Percentiles rank a stretch among this genome's conserved stretches.
These are phyloP conservation scores for Penicillium janthinellum DNA, from an alignment of 2,329 filamentous ascomycete genomes.

Conservation along the genomic window DNA sequence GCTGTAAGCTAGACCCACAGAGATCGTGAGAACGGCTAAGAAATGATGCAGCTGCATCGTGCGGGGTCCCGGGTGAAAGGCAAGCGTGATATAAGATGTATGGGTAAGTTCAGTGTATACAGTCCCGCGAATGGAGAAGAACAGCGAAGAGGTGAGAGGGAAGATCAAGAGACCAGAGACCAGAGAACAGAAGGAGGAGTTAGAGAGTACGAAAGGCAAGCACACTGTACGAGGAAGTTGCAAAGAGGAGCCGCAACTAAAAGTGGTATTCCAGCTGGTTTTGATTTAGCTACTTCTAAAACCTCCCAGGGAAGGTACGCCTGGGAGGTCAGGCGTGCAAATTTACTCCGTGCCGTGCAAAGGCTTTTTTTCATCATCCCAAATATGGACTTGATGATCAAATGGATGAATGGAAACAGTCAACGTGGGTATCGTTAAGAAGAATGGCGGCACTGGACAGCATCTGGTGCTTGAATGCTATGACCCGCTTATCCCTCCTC, in stretches of 20 bases:
- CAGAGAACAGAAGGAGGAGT: not conserved
- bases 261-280: constrained; percentile 3
- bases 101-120: constrained; percentile 19
- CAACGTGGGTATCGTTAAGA: constrained; percentile 29
- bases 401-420: constrained; percentile 5
- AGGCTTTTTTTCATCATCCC: not conserved
- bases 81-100: constrained; percentile 24
- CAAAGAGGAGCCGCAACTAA: constrained; percentile 4
- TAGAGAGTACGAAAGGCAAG: not conserved
- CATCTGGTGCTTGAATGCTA: not conserved
- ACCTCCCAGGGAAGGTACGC: constrained; percentile 1
- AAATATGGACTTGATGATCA: not conserved
- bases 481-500: constrained; percentile 11
- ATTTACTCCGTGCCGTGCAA: constrained; percentile 6
- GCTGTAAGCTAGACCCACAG: constrained; percentile 15
- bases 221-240: not conserved
- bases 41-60: constrained; percentile 28
- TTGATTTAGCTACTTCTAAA: constrained; percentile 3
- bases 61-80: constrained; percentile 8
- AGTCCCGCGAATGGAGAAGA: not conserved
- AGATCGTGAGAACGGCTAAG: constrained; percentile 12
- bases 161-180: not conserved
- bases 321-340: not conserved
- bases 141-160: not conserved
- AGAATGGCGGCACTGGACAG: constrained; percentile 4